Evolutionary conservation across 768 basidiomycete genomes (phyloP).

Genomic region (Phaffia australis): DNA sequence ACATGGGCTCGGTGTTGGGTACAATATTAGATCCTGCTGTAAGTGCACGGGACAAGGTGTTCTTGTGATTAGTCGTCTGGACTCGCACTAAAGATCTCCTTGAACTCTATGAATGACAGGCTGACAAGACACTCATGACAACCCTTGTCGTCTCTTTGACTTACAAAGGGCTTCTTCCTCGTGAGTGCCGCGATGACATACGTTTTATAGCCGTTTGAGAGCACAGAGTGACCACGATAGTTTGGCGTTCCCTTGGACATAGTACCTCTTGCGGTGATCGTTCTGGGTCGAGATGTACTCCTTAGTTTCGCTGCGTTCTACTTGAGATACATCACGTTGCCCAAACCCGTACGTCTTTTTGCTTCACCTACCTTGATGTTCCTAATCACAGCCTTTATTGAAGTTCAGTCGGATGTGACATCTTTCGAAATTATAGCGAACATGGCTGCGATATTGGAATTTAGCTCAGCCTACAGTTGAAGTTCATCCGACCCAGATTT

Average conservation of each 20-base stretch:
- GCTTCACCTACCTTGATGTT: conserved; percentile 1
- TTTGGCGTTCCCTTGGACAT: conserved; percentile 2
- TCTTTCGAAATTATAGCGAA: conserved; percentile 52
- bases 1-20: conserved; percentile 83
- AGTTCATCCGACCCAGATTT: conserved; percentile 83
- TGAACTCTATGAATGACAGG: conserved; percentile 35
- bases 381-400: background rate
- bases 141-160: conserved; percentile 79
- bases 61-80: background rate
- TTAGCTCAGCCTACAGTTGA: conserved; percentile 91
- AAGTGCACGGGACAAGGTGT: background rate
- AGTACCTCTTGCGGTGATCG: conserved; percentile 77
- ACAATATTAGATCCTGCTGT: conserved; percentile 84
- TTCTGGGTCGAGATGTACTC: conserved; percentile 78
- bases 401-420: conserved; percentile 9
- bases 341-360: conserved; percentile 57
- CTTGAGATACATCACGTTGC: conserved; percentile 80
- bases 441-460: conserved; percentile 86
- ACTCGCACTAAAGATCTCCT: background rate
- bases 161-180: conserved; percentile 68
- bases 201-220: background rate
- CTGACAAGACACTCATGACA: conserved; percentile 92
- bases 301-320: conserved; percentile 83
- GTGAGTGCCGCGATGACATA: conserved; percentile 43
- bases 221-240: too few relatives aligned